These are phyloP conservation scores for Penstemon barbatus DNA, from an alignment of 257 asterid species.

Conservation along the genomic window DNA sequence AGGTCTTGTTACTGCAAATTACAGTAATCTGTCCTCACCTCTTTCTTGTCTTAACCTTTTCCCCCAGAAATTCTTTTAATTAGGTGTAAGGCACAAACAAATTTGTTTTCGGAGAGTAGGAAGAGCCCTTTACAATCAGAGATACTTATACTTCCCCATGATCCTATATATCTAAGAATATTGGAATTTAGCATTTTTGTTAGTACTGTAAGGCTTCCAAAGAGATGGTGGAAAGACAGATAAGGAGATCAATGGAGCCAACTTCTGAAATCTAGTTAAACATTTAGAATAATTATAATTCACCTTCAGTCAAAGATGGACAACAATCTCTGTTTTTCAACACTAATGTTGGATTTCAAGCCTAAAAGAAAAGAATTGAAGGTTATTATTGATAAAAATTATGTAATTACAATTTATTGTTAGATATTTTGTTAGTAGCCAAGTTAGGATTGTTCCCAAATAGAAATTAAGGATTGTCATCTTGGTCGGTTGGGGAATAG, in stretches of 20 bases:
- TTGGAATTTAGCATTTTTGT: not conserved
- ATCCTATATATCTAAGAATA: not conserved
- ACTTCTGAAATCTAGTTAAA: not conserved
- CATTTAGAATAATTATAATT: too few species aligned
- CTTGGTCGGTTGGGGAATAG: not conserved
- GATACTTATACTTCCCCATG: not conserved
- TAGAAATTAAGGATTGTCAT: not conserved
- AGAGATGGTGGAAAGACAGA: not conserved
- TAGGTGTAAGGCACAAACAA: not conserved
- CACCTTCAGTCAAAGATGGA: not conserved
- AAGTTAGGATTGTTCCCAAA: not conserved
- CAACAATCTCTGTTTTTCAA: not conserved
- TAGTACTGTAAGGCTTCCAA: not conserved
- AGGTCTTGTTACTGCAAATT: not conserved
- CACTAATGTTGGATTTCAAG: not conserved
- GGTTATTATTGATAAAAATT: not conserved
- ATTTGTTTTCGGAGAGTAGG: not conserved
- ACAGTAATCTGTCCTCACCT: slow-evolving; percentile 2
- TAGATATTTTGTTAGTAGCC: not conserved
- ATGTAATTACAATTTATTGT: not conserved
- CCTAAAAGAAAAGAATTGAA: not conserved
- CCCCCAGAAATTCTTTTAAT: not conserved
- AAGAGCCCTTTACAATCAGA: not conserved
- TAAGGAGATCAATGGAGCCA: not conserved
- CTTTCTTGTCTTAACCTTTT: not conserved